These are phyloP conservation scores for Lyophyllum shimeji DNA, from an alignment of 768 basidiomycete genomes.

Conservation along the genomic window DNA sequence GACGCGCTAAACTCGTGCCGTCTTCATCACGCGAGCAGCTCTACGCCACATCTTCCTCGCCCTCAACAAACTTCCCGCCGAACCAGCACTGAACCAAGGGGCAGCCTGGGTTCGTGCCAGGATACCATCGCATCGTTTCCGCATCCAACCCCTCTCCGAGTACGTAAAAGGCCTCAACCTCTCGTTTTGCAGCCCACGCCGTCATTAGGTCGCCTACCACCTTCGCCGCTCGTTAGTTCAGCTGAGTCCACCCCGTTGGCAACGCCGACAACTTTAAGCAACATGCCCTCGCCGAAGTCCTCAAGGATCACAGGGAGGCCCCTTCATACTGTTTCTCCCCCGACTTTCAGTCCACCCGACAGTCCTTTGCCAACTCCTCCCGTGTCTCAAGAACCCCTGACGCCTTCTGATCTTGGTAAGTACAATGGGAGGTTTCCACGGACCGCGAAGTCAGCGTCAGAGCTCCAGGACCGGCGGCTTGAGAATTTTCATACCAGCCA, in stretches of 20 bases:
- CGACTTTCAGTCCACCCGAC: constrained; percentile 33
- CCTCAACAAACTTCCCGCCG: constrained; percentile 1
- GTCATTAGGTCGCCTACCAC: constrained; percentile 28
- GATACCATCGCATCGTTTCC: constrained; percentile 36
- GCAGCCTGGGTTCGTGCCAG: not conserved
- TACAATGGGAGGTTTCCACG: constrained; percentile 14
- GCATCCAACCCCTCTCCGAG: constrained; percentile 35
- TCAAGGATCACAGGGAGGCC: constrained; percentile 18
- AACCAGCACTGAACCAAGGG: constrained; percentile 12
- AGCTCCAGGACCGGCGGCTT: constrained; percentile 11
- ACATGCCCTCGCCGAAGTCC: constrained; percentile 14
- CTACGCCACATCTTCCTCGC: constrained; percentile 26
- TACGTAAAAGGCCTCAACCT: constrained; percentile 37
- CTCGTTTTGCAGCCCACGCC: constrained; percentile 34
- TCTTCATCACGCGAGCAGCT: constrained; percentile 21
- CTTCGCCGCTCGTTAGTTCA: constrained; percentile 32
- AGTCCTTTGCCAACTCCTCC: constrained; percentile 37
- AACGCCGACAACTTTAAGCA: constrained; percentile 35
- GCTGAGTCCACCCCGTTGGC: constrained; percentile 41
- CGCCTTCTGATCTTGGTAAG: not conserved
- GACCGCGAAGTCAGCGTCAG: constrained; percentile 21
- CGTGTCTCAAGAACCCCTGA: constrained; percentile 11
- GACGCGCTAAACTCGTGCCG: constrained; percentile 17
- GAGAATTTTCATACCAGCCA: constrained; percentile 13
- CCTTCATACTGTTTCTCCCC: constrained; percentile 27